Evolutionary conservation across 352 stramenopile genomes (phyloP).

Genomic region (Thalassiosira livingstoniorum): DNA sequence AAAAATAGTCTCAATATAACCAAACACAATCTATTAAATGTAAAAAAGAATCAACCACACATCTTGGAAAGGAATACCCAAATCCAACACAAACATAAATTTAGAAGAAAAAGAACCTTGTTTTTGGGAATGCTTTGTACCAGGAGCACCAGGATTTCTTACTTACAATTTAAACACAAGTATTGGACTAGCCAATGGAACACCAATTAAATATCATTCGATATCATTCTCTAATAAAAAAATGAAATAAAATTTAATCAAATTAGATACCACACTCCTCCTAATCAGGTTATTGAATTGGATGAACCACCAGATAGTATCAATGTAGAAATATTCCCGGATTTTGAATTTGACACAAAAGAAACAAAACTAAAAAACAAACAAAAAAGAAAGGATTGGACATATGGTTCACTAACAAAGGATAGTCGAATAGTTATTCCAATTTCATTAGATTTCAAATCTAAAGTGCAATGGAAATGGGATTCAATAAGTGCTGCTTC

Average conservation of each 20-base stretch:
- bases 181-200: constrained; percentile 35
- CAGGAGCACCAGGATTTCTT: constrained; percentile 18
- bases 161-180: constrained; percentile 26
- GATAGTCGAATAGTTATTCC: constrained; percentile 27
- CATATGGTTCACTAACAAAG: constrained; percentile 11
- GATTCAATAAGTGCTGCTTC: constrained; percentile 18
- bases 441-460: constrained; percentile 14
- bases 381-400: constrained; percentile 20
- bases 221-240: constrained; percentile 29
- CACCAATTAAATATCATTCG: constrained; percentile 14
- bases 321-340: constrained; percentile 26
- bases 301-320: constrained; percentile 6
- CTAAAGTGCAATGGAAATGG: background rate
- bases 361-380: background rate
- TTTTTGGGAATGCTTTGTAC: constrained; percentile 42
- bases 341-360: constrained; percentile 2
- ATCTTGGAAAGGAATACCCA: constrained; percentile 37
- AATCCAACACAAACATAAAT: background rate
- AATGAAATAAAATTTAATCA: constrained; percentile 7
- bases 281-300: constrained; percentile 23
- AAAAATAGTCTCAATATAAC: background rate
- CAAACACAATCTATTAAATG: constrained; percentile 14
- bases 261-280: constrained; percentile 17
- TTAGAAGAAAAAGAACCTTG: constrained; percentile 20
- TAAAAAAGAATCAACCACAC: too few species aligned